Evolutionary conservation across 768 basidiomycete species (phyloP), one percentile per base, ranked within the genome.

Genomic region (Leccinum boreale): DNA sequence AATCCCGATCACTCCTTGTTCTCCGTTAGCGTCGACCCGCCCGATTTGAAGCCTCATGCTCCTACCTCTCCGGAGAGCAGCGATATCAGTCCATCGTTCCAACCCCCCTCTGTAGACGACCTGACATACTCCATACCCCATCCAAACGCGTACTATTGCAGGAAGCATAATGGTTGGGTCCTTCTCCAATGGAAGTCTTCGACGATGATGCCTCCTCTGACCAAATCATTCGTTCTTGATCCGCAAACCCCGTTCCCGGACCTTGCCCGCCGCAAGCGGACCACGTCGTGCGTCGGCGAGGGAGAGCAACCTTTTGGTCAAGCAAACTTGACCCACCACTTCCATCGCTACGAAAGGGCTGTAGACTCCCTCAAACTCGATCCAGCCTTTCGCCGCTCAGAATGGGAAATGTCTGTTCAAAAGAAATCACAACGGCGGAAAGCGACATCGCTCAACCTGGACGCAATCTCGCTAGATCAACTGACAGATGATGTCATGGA

Each of bases 161-260:
- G 84, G 23, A 85, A 84, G 67, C 88, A 92, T 56, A 89, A 92
- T 62, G 86, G 87, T 6, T 94, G 91, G 91, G 82, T 91, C 33
- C 79, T 93, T 39, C 75, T 92, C 15, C 77, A 76, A 39, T 89
- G 87, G 86, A 84, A 83, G 60, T 80, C 81, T 14, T 85, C 87
- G 12, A 75, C 78, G 19, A 77, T 85, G 36, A 67, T 81, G 9
- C 89, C 87, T 3, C 84, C 85, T 6, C 77, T 90, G 21, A 79
- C 85, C 17, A 73, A 71, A 45, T 83, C 83, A 5, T 89, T 84
- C 62, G 68, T 75, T 23, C 68, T 68, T 28, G 73, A 72, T 42
- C 61, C 70, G 56, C 67, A 78, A 54, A 68, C 66, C 24, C 77
- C 79, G 5, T 78, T 90, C 24, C 89, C 89, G 0, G 79, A 86